Evolutionary conservation across 345 rosid genomes (phyloP), one percentile per base, ranked within the genome.

Genomic region (Ricinus communis): DNA sequence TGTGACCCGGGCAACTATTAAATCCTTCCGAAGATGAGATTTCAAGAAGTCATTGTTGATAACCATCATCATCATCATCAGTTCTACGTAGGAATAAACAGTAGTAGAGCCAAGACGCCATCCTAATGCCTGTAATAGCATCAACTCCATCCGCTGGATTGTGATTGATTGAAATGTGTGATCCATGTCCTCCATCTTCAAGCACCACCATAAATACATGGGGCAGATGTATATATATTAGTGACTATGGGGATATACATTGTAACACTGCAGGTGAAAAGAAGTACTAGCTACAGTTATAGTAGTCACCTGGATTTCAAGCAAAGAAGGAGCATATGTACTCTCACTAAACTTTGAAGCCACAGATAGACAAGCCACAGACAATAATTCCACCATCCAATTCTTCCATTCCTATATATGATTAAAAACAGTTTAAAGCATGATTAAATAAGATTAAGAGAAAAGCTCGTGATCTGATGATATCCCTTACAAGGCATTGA

Each of bases 351-450:
- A 89, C 76, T 93, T 93, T 21, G 88, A 71, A 0, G 97, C 90
- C 9, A 91, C 79, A 0, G 90, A 89, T 70, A 93, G 76, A 71
- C 96, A 88, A 18, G 96, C 84, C 4, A 91, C 55, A 0, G 82
- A 74, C 2, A 88, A 55, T 57, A 91, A 69, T 61, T 93, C 91
- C 58, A 86, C 80, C 93, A 89, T 89, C 93, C 96, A 89, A 14
- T 74, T 63, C 10, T 82, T 80, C 96, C 93, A 88, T 71, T 57
- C 87, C 98, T 57, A 57, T 57, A n/a, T 8, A 40, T 21, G 15
- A 73, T 21, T 19, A 47, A 58, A 53, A 14, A 21, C 52, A 46
- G 10, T 25, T 66, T 30, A 19, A 31, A 2, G 11, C 1, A 13
- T 1, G 18, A 21, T 8, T 12, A 60, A 7, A 30, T 11, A 5